A percentile compares a stretch with the other conserved stretches of the same genome.
Evolutionary conservation across 129 eudicot species (phyloP).

Genomic region (Lactuca saligna): DNA sequence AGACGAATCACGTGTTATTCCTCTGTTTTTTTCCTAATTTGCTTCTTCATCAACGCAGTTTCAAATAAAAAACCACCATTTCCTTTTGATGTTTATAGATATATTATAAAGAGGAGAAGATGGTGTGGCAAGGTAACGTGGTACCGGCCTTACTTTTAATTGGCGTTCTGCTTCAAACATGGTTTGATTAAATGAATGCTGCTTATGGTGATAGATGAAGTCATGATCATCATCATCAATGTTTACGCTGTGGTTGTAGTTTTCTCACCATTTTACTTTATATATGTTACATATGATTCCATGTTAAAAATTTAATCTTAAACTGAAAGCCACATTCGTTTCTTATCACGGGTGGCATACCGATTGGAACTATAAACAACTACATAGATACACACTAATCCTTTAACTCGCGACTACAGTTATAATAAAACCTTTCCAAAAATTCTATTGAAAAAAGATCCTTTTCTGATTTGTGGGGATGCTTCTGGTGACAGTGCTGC

Average conservation of each 20-base stretch:
- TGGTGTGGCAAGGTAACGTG: too few relatives aligned
- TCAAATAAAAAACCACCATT: too few relatives aligned
- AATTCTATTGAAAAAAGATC: slow-evolving; percentile 1
- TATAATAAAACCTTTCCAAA: slow-evolving; percentile 15
- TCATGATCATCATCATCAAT: too few relatives aligned
- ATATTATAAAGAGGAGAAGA: too few relatives aligned
- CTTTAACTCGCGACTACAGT: background rate
- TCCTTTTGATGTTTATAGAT: too few relatives aligned
- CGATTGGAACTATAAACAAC: slow-evolving; percentile 21
- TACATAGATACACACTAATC: background rate
- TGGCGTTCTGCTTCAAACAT: too few relatives aligned
- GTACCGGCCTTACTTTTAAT: too few relatives aligned
- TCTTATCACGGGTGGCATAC: slow-evolving; percentile 23
- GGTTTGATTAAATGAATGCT: too few relatives aligned
- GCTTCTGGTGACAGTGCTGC: slow-evolving; percentile 16
- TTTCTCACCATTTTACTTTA: background rate
- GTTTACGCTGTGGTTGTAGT: background rate
- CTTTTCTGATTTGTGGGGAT: slow-evolving; percentile 18
- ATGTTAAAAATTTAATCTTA: slow-evolving; percentile 2
- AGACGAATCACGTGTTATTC: too few relatives aligned
- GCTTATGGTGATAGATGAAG: too few relatives aligned
- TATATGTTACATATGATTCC: slow-evolving; percentile 22
- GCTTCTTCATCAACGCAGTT: too few relatives aligned
- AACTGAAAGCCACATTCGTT: slow-evolving; percentile 14
- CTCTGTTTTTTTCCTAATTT: too few relatives aligned